These are phyloP conservation scores for Aquilaria sinensis DNA, from an alignment of 345 rosid species.

Conservation along the genomic window DNA sequence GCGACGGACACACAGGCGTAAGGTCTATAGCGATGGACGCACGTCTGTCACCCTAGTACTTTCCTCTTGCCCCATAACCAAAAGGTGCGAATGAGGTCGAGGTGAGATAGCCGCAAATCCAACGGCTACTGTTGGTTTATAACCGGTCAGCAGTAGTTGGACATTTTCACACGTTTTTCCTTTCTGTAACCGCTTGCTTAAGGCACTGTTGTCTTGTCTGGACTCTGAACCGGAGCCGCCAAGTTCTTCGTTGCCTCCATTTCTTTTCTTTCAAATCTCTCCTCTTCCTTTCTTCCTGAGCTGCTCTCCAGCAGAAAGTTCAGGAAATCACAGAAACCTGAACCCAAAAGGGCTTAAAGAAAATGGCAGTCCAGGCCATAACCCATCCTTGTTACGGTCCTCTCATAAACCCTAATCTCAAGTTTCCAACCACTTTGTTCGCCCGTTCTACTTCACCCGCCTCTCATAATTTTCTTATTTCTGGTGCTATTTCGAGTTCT, in stretches of 20 bases:
- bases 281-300: neutral
- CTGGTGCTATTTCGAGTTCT: conserved; percentile 6
- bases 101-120: too few species aligned
- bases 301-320: neutral
- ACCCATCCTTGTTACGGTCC: conserved; percentile 18
- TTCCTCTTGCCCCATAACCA: too few species aligned
- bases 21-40: too few species aligned
- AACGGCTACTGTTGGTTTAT: too few species aligned
- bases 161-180: too few species aligned
- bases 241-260: neutral
- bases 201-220: too few species aligned
- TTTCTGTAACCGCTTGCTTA: too few species aligned
- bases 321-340: neutral
- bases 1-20: too few species aligned
- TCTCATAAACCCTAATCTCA: conserved; percentile 22
- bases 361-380: conserved; percentile 39
- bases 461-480: too few species aligned
- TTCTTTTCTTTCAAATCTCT: neutral
- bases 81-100: too few species aligned
- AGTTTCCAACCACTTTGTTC: conserved; percentile 11
- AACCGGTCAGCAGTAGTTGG: too few species aligned
- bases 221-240: neutral
- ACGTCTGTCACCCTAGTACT: too few species aligned
- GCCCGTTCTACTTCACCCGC: conserved; percentile 15
- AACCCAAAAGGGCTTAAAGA: neutral